Percentiles rank a stretch among this genome's conserved stretches.
Evolutionary conservation across 148 eudicot species (phyloP).

Genomic region (Nyssa sinensis): DNA sequence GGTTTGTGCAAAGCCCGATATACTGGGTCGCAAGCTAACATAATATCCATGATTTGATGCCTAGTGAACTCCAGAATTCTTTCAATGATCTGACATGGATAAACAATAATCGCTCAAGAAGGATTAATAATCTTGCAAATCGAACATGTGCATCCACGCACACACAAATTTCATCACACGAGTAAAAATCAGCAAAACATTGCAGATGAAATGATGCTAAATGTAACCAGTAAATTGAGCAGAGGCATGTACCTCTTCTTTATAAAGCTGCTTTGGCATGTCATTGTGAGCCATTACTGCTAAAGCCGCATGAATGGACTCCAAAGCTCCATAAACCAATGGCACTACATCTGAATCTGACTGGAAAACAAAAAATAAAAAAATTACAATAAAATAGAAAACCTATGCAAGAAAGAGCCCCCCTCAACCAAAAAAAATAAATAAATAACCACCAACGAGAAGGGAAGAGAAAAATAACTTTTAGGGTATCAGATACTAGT

Average conservation of each 20-base stretch:
- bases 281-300: constrained; percentile 68
- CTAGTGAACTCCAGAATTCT: constrained; percentile 87
- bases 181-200: not conserved
- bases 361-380: constrained; percentile 36
- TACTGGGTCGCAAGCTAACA: constrained; percentile 83
- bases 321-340: constrained; percentile 68
- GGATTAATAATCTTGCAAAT: not conserved
- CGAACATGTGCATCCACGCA: not conserved
- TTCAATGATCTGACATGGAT: constrained; percentile 66
- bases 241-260: constrained; percentile 73
- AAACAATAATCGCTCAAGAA: constrained; percentile 20
- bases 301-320: constrained; percentile 89
- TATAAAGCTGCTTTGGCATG: constrained; percentile 91
- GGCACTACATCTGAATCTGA: constrained; percentile 67
- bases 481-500: not conserved
- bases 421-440: not conserved
- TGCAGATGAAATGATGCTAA: not conserved
- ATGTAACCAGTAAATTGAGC: constrained; percentile 3
- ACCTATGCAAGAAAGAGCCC: not conserved
- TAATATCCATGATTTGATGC: constrained; percentile 79
- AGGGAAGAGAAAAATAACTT: not conserved
- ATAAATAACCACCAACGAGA: not conserved
- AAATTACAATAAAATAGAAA: not conserved
- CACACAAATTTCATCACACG: not conserved
- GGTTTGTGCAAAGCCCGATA: constrained; percentile 94